Evolutionary conservation across 208 protist species (phyloP).

Genomic region (Leishmania lainsoni): DNA sequence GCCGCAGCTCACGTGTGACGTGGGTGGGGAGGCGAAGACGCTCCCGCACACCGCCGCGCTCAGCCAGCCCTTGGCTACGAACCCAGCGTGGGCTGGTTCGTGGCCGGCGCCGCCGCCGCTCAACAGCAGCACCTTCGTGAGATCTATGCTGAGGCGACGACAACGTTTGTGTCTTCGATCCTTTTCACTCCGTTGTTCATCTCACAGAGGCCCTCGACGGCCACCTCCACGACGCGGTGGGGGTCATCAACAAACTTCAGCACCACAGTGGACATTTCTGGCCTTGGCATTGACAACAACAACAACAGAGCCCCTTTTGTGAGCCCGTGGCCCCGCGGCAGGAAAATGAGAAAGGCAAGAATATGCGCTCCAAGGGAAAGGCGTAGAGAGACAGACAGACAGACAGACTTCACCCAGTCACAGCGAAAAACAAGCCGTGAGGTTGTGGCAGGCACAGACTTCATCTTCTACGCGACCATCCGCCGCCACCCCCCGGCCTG

Average conservation of each 20-base stretch:
- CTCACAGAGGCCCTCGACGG: slow-evolving; percentile 41
- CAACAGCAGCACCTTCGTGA: slow-evolving; percentile 66
- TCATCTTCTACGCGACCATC: no score
- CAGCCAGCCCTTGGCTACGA: slow-evolving; percentile 89
- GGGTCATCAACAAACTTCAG: slow-evolving; percentile 64
- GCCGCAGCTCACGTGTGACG: slow-evolving; percentile 65
- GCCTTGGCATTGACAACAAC: neutral
- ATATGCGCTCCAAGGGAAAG: no score
- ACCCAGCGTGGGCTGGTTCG: slow-evolving; percentile 88
- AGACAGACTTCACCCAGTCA: no score
- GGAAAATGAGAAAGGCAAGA: no score
- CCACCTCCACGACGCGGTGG: slow-evolving; percentile 43
- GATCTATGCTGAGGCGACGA: slow-evolving; percentile 41
- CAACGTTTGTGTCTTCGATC: slow-evolving; percentile 52
- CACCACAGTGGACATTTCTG: slow-evolving; percentile 29
- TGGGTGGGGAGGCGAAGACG: slow-evolving; percentile 89
- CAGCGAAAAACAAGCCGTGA: no score
- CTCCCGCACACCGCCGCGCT: slow-evolving; percentile 87
- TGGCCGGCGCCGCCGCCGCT: slow-evolving; percentile 91
- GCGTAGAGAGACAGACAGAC: no score
- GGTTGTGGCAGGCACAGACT: no score
- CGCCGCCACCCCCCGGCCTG: neutral
- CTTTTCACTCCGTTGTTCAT: slow-evolving; percentile 35
- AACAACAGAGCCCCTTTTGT: no score
- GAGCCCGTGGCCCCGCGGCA: no score